A percentile compares a stretch with the other conserved stretches of the same genome.
Evolutionary conservation across 495 filamentous ascomycete genomes (phyloP).

Genomic region (Parachaetomium inaequale): DNA sequence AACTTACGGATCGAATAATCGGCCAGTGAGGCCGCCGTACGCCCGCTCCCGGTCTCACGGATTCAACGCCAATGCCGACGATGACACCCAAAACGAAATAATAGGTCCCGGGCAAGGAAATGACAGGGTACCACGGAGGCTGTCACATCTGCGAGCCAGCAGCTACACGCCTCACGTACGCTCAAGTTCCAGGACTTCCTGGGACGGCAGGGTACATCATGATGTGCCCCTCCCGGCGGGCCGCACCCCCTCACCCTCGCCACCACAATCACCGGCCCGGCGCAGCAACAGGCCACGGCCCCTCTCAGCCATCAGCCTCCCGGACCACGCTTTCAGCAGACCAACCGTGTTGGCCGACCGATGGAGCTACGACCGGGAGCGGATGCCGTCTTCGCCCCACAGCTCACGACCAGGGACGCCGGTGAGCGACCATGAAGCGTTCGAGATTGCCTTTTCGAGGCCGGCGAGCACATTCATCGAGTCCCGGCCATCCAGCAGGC

Average conservation of each 20-base stretch:
- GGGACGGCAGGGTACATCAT: constrained; percentile 9
- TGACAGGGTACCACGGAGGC: neutral
- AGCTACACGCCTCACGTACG: neutral
- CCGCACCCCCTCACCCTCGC: constrained; percentile 3
- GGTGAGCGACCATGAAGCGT: neutral
- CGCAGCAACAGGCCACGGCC: neutral
- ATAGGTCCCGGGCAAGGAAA: neutral
- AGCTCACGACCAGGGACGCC: constrained; percentile 6
- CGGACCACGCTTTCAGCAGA: neutral
- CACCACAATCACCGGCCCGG: neutral
- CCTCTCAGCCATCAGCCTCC: neutral
- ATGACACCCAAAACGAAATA: neutral
- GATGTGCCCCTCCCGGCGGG: neutral
- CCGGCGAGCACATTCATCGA: constrained; percentile 12
- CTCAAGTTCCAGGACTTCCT: neutral
- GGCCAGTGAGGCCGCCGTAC: neutral
- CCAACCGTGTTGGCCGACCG: constrained; percentile 8
- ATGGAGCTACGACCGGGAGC: constrained; percentile 18
- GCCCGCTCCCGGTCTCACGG: neutral
- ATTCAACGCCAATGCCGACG: neutral
- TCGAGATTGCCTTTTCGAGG: neutral
- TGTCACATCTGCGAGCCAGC: neutral
- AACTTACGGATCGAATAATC: neutral
- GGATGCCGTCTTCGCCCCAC: constrained; percentile 8
- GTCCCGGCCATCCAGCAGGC: constrained; percentile 8